phyloP scores from a whole-genome alignment of 768 basidiomycete species.

The Strobilomyces echinocephalus region DNA sequence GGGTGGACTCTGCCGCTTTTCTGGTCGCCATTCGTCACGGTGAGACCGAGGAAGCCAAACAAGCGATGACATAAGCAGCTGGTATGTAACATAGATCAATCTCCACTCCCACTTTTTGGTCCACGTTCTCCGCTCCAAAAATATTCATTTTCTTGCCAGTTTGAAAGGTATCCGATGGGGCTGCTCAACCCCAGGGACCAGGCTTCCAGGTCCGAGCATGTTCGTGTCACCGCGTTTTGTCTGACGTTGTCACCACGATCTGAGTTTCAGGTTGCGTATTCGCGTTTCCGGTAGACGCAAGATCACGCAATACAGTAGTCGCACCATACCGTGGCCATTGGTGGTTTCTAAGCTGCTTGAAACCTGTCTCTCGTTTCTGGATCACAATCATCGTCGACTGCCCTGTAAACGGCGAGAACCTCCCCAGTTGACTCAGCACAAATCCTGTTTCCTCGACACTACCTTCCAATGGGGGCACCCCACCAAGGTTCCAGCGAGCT shows the following conservation, averaged over 20 bases:
- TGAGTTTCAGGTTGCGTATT: constrained; percentile 6
- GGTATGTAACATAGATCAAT: no score
- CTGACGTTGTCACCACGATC: background rate
- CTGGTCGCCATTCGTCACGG: constrained; percentile 62
- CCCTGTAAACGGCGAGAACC: constrained; percentile 6
- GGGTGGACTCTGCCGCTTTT: constrained; percentile 80
- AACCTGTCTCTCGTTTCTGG: background rate
- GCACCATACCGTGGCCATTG: constrained; percentile 8
- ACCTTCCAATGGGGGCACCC: constrained; percentile 17
- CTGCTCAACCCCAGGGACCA: background rate
- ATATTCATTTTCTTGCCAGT: background rate
- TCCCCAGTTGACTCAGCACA: background rate
- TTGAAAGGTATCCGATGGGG: background rate
- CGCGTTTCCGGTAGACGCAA: constrained; percentile 16
- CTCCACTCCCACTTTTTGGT: no score
- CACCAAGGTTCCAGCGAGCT: background rate
- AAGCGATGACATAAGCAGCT: constrained; percentile 14
- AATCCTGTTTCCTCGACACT: background rate
- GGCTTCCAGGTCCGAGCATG: no score
- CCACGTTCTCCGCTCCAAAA: background rate
- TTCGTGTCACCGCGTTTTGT: background rate
- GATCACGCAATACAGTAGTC: constrained; percentile 29
- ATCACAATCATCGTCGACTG: background rate
- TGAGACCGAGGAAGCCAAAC: constrained; percentile 8
- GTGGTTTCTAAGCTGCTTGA: background rate